Evolutionary conservation across 768 basidiomycete genomes (phyloP), one percentile per base, ranked within the genome.

Genomic region (Leccinum subgranulosum): DNA sequence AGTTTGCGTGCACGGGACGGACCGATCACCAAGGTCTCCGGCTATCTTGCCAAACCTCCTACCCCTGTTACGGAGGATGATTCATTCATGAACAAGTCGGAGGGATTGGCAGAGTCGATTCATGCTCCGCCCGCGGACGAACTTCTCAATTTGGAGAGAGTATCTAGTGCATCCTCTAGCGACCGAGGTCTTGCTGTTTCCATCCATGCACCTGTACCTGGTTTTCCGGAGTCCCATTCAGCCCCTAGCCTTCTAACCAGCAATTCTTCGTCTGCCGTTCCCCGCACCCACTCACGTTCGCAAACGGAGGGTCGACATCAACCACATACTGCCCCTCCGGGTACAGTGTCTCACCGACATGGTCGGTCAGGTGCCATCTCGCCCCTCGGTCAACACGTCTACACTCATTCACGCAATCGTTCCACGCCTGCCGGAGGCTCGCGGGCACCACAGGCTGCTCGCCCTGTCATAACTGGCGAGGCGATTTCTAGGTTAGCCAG

Each of bases 381-480:
- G 2, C 76, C 79, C 23, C 74, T 77, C 17, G 77, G 74, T 48
- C 70, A 67, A 57, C 66, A 71, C 46, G 62, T 70, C 61, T 69
- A 69, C 25, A 66, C 66, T 12, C 73, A 81, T 53, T 66, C 77
- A 6, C 83, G 88, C 41, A 87, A 84, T 45, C 87, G 86, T 60
- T 90, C 89, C 0, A 79, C 87, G 8, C 81, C 84, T 49, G 68
- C 75, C 1, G 71, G 77, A 55, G 66, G 67, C 39, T 73, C 79
- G 50, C 80, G 83, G 23, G 53, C 69, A 19, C 69, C 74, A 17
- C 81, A 84, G 60, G 59, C 75, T 33, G 76, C 62, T 12, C 80
- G 90, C 10, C 90, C 90, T n/a, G 79, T 91, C 46, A 81, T 92
- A 62, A 87, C 86, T 6, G 84, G 78, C 12, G 88, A 86, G 51